A percentile compares a stretch with the other conserved stretches of the same genome.
These are phyloP conservation scores for Xylaria multiplex DNA, from an alignment of 2,329 filamentous ascomycete species.

Conservation along the genomic window DNA sequence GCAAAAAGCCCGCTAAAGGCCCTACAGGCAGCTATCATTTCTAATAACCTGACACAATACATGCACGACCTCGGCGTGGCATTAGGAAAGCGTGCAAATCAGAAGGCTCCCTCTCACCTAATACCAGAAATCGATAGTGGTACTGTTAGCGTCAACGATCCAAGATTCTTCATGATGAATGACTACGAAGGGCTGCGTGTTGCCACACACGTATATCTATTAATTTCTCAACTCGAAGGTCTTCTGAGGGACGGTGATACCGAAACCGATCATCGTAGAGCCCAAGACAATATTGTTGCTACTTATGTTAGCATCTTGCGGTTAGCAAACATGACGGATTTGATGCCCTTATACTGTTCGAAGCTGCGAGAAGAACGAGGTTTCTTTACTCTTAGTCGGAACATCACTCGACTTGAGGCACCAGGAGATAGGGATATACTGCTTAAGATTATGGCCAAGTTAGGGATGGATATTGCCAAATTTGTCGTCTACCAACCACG, in stretches of 20 bases:
- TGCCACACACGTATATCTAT: constrained; percentile 71
- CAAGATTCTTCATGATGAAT: constrained; percentile 63
- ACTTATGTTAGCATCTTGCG: constrained; percentile 85
- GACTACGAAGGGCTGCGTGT: constrained; percentile 75
- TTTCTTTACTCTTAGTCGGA: constrained; percentile 77
- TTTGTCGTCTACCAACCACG: constrained; percentile 77
- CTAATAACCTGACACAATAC: constrained; percentile 67
- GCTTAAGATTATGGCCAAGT: constrained; percentile 78
- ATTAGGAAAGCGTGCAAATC: constrained; percentile 60
- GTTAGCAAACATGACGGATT: constrained; percentile 74
- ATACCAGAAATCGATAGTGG: constrained; percentile 53
- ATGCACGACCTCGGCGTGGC: constrained; percentile 68
- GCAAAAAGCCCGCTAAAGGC: constrained; percentile 75
- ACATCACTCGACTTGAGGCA: constrained; percentile 78
- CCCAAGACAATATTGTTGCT: constrained; percentile 79
- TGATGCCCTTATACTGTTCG: constrained; percentile 89
- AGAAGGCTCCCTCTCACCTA: constrained; percentile 54
- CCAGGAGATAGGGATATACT: constrained; percentile 71
- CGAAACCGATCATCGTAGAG: constrained; percentile 54
- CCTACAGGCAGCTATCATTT: constrained; percentile 79
- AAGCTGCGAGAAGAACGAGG: constrained; percentile 73
- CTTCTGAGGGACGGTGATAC: constrained; percentile 57
- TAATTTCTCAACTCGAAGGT: constrained; percentile 74
- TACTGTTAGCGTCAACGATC: constrained; percentile 52
- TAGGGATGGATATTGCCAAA: constrained; percentile 75